phyloP scores from a whole-genome alignment of 495 filamentous ascomycete genomes.

The Tuber borchii region DNA sequence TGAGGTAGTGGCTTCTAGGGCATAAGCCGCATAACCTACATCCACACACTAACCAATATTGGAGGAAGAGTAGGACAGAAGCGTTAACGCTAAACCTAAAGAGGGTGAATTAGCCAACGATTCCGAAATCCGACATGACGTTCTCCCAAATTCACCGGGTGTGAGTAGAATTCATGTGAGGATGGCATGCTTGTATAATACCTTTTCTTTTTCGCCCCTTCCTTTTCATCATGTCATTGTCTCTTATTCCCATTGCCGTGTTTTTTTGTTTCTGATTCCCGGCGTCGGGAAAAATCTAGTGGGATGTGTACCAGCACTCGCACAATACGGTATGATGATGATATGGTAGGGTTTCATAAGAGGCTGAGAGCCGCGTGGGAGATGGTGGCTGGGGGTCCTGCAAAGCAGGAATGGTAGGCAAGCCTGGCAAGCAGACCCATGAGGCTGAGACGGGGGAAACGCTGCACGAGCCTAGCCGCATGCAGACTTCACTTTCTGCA shows the following conservation, averaged over 20 bases:
- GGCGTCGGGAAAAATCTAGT: not conserved
- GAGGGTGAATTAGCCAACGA: not conserved
- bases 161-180: not conserved
- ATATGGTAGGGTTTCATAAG: constrained; percentile 2
- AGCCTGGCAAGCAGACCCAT: constrained; percentile 4
- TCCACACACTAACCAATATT: not conserved
- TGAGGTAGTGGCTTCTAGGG: constrained; percentile 25
- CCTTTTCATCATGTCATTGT: not conserved
- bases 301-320: not conserved
- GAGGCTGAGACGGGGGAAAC: constrained; percentile 29
- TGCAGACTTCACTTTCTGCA: constrained; percentile 3
- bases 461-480: constrained; percentile 19
- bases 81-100: not conserved
- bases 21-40: constrained; percentile 2
- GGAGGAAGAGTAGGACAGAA: not conserved
- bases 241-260: not conserved
- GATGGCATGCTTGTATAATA: too few species aligned
- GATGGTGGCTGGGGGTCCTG: not conserved
- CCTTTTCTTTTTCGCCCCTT: not conserved
- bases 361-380: constrained; percentile 37
- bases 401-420: not conserved
- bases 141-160: not conserved
- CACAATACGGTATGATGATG: not conserved
- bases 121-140: not conserved
- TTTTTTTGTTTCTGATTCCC: not conserved